Evolutionary conservation across 345 rosid species (phyloP).

Genomic region (Gossypium stocksii): DNA sequence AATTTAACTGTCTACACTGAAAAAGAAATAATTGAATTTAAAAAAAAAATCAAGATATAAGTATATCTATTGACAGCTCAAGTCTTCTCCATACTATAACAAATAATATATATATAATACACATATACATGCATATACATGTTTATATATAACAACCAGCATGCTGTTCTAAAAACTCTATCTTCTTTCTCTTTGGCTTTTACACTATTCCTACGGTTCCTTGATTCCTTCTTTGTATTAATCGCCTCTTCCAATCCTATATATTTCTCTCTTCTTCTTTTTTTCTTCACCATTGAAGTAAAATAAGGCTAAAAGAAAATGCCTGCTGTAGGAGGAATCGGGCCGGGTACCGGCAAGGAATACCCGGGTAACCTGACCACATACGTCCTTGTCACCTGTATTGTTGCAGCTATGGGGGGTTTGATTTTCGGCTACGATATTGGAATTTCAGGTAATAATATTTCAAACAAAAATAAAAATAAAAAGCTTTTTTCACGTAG

Average conservation of each 20-base stretch:
- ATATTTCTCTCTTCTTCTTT: background rate
- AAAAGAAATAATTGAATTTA: background rate
- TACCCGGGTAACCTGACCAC: constrained; percentile 87
- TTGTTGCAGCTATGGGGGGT: constrained; percentile 99
- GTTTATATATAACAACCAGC: background rate
- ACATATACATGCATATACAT: too few relatives aligned
- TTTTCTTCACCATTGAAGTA: background rate
- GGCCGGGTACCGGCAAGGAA: constrained; percentile 40
- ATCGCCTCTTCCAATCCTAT: background rate
- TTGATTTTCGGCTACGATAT: constrained; percentile 94
- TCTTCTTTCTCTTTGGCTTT: background rate
- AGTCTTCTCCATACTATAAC: background rate
- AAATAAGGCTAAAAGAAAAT: constrained; percentile 19
- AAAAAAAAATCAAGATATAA: background rate
- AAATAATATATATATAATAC: background rate
- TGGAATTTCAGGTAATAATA: constrained; percentile 75
- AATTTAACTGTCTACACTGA: background rate
- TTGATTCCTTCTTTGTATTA: background rate
- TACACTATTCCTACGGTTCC: background rate
- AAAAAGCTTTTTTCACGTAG: background rate
- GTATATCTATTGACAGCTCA: constrained; percentile 33
- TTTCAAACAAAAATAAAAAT: background rate
- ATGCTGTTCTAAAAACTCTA: constrained; percentile 13
- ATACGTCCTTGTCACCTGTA: constrained; percentile 67
- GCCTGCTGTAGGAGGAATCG: constrained; percentile 56